Evolutionary conservation across 1,139 yeast species (phyloP).

Genomic region (Nakaseomyces sp.): DNA sequence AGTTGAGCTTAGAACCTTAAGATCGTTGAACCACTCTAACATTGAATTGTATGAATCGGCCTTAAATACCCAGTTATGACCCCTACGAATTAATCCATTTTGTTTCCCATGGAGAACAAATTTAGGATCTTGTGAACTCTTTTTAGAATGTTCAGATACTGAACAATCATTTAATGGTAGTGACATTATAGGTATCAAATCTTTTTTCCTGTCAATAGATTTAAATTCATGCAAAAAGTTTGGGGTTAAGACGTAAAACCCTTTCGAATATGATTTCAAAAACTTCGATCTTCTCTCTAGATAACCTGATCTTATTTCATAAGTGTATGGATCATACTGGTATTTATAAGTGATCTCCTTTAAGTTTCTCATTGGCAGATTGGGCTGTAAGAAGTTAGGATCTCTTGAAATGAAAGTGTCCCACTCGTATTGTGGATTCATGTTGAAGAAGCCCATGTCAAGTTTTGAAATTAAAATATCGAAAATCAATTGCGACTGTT

Average conservation of each 20-base stretch:
- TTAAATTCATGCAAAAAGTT: conserved; percentile 85
- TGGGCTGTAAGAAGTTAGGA: conserved; percentile 60
- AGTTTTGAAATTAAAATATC: conserved; percentile 59
- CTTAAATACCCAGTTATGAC: conserved; percentile 89
- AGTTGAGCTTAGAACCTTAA: conserved; percentile 44
- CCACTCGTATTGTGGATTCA: conserved; percentile 84
- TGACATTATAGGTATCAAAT: conserved; percentile 77
- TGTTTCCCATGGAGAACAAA: conserved; percentile 73
- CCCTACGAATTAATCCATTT: conserved; percentile 56
- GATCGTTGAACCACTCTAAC: conserved; percentile 77
- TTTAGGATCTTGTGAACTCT: conserved; percentile 64
- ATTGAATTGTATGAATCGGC: conserved; percentile 67
- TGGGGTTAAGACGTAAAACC: conserved; percentile 86
- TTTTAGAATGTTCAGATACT: conserved; percentile 71
- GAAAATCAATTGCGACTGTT: conserved; percentile 61
- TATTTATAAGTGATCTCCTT: conserved; percentile 56
- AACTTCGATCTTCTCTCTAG: conserved; percentile 85
- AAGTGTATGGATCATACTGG: conserved; percentile 60
- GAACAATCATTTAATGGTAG: conserved; percentile 72
- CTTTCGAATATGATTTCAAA: conserved; percentile 77
- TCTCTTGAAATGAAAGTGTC: conserved; percentile 69
- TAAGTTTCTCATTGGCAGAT: conserved; percentile 57
- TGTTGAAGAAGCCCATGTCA: conserved; percentile 64
- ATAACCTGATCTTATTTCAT: conserved; percentile 66
- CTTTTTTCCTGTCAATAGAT: conserved; percentile 69